These are phyloP conservation scores for Parietaria judaica DNA, from an alignment of 306 rosid genomes.

Conservation along the genomic window DNA sequence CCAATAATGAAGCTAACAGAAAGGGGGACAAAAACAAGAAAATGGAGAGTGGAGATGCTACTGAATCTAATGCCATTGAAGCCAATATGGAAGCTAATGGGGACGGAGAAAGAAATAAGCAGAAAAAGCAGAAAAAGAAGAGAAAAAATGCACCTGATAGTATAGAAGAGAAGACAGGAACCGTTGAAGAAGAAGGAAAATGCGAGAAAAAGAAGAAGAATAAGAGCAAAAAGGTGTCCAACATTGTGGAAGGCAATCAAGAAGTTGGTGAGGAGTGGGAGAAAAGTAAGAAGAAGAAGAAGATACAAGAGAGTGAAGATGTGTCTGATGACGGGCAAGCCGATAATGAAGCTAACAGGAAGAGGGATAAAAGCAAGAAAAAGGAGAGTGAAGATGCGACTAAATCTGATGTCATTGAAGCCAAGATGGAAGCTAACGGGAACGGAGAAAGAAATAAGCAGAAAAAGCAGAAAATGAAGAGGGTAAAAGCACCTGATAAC, in stretches of 20 bases:
- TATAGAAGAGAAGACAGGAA: constrained; percentile 10
- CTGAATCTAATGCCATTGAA: no score
- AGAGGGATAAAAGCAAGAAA: not conserved
- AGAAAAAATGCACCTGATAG: not conserved
- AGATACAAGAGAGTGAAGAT: not conserved
- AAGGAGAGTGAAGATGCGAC: constrained; percentile 17
- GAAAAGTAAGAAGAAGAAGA: no score
- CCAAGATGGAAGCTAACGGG: not conserved
- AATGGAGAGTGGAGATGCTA: not conserved
- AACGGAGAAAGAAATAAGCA: no score
- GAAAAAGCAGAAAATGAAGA: no score
- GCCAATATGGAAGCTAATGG: no score
- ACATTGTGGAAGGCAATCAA: not conserved
- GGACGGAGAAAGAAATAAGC: constrained; percentile 18
- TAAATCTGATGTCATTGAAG: not conserved
- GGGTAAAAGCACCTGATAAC: no score
- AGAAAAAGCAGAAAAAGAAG: not conserved
- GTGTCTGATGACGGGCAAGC: not conserved
- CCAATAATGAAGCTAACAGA: no score
- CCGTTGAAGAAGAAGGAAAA: not conserved
- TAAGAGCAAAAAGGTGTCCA: not conserved
- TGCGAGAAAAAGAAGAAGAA: not conserved
- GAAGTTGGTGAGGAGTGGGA: not conserved
- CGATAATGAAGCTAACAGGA: not conserved
- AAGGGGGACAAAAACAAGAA: not conserved